phyloP scores from a whole-genome alignment of 2,329 filamentous ascomycete species.

The Colletotrichum simmondsii region DNA sequence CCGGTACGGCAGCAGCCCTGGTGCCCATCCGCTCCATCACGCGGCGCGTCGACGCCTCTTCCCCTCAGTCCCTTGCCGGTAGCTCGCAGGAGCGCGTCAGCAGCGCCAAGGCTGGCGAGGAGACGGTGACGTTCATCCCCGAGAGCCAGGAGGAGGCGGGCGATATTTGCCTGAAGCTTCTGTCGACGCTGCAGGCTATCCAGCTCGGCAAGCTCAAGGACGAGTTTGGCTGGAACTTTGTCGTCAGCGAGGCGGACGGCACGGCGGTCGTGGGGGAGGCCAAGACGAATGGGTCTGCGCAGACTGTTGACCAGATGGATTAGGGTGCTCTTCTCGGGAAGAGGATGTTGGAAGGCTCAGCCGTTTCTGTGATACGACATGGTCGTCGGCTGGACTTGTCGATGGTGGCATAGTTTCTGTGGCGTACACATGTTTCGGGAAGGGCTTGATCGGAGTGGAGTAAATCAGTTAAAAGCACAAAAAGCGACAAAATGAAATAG shows the following conservation, averaged over 20 bases:
- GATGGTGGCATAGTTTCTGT: not conserved
- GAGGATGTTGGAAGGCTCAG: not conserved
- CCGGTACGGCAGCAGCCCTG: constrained; percentile 89
- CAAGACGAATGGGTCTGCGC: constrained; percentile 32
- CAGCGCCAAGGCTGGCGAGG: constrained; percentile 47
- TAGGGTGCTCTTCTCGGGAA: constrained; percentile 11
- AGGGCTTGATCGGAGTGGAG: not conserved
- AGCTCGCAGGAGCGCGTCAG: constrained; percentile 51
- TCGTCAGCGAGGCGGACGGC: constrained; percentile 58
- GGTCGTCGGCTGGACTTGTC: not conserved
- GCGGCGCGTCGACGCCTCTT: constrained; percentile 59
- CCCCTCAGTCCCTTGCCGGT: constrained; percentile 50
- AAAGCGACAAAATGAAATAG: not conserved
- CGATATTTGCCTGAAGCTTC: constrained; percentile 76
- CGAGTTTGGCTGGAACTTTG: constrained; percentile 76
- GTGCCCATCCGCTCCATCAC: constrained; percentile 95
- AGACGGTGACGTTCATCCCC: constrained; percentile 67
- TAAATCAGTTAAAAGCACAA: constrained; percentile 13
- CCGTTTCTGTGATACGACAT: not conserved
- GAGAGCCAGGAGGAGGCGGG: constrained; percentile 75
- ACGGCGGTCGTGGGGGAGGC: constrained; percentile 48
- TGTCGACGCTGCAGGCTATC: constrained; percentile 83
- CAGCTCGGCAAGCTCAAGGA: constrained; percentile 86
- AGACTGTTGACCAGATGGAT: constrained; percentile 48
- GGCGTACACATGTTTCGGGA: not conserved